Base-by-base conservation (phyloP, 768 basidiomycete species). In the Pleurotus platypus region DNA sequence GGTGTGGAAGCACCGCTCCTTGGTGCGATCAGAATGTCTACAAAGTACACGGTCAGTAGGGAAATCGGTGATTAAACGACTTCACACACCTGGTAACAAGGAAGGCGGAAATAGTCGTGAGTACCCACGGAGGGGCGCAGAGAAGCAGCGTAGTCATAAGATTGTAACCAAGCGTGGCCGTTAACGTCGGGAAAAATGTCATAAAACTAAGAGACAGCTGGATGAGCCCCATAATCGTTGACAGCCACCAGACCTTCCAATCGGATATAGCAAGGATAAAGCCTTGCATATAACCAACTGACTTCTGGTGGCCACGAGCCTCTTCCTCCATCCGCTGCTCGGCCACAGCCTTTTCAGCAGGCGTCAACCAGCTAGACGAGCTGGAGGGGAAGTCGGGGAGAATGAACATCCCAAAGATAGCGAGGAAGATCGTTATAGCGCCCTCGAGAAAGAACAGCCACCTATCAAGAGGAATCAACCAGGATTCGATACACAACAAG, bases 181-280 rank as follows among this genome's bases (percentile, higher is more conserved):
- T 75, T 38, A 86, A 66, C 2, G 84, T 79, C 16, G 80, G 83
- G 69, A 85, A 84, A 67, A 78, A 83, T 16, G 78, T 79, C 62
- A 83, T 82, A 72, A 84, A 84, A 6, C 73, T 76, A 8, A 83
- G 60, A 30, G 80, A 76, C 46, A 81, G 62, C 55, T 77, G 74
- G 66, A 76, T 65, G 62, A 70, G 72, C 20, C 77, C 75, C 50
- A 82, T 65, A n/a, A 79, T 73, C 46, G 82, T 55, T 50, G 79
- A 75, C 53, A 87, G 72, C 75, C 76, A 82, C 78, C 84, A 86
- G 49, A 87, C 82, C 63, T 80, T 82, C 79, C 78, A 76, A 61
- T 87, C 86, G 22, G 71, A 72, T 59, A 86, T 49, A 7, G 86
- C 84, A 58, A 80, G 64, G 4, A 67, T 55, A 4, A 86, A 63